phyloP scores from a whole-genome alignment of 768 basidiomycete species.

The Trametes punicea region DNA sequence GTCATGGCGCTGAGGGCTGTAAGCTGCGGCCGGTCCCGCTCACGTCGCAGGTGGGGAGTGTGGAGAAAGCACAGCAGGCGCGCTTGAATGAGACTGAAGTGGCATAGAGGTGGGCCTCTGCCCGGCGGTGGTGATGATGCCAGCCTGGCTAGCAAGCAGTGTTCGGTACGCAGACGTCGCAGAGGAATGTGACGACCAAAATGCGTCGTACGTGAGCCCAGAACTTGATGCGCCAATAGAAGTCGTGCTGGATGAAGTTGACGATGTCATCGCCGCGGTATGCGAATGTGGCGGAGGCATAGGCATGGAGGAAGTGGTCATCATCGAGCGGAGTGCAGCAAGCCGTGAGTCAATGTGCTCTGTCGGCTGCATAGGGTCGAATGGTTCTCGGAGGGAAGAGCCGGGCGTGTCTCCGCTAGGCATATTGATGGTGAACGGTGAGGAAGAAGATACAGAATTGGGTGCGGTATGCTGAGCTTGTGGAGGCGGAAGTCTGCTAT shows the following conservation, averaged over 20 bases:
- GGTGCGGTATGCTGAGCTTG: not conserved
- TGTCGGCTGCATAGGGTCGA: slow-evolving; percentile 20
- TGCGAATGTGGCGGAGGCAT: slow-evolving; percentile 6
- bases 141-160: not conserved
- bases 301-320: slow-evolving; percentile 11
- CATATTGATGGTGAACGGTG: not conserved
- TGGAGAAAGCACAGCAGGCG: not conserved
- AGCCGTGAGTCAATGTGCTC: slow-evolving; percentile 20
- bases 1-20: too few species aligned
- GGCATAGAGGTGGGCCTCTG: not conserved
- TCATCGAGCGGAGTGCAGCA: slow-evolving; percentile 17
- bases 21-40: too few species aligned
- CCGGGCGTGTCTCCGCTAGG: not conserved
- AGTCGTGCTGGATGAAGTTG: not conserved
- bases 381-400: slow-evolving; percentile 12
- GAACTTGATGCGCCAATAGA: not conserved
- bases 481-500: not conserved
- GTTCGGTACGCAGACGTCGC: slow-evolving; percentile 12
- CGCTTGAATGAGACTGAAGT: slow-evolving; percentile 9
- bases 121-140: not conserved
- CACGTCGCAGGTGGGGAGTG: too few species aligned
- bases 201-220: slow-evolving; percentile 22
- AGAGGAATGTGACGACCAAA: slow-evolving; percentile 22
- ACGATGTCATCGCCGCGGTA: not conserved
- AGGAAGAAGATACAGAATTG: not conserved